These are phyloP conservation scores for Verticillium dahliae DNA, from an alignment of 2,329 filamentous ascomycete genomes.

Conservation along the genomic window DNA sequence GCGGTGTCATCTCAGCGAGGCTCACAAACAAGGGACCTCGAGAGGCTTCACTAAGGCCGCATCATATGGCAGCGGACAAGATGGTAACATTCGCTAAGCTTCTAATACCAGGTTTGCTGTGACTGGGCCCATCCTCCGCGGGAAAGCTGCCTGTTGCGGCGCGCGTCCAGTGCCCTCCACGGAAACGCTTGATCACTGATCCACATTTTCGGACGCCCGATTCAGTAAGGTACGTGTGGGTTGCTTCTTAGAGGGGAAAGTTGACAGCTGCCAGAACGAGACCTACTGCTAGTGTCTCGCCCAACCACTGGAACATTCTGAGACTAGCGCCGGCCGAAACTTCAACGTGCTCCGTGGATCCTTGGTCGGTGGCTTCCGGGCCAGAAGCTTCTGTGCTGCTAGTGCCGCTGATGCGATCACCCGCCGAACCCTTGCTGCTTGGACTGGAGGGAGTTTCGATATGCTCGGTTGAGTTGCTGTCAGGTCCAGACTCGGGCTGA, in stretches of 20 bases:
- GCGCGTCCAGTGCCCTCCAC: no score
- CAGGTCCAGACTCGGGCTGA: neutral
- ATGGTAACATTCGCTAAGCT: no score
- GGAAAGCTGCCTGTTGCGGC: no score
- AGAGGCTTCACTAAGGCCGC: no score
- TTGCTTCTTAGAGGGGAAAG: constrained; percentile 7
- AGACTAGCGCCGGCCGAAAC: neutral
- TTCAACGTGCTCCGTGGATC: neutral
- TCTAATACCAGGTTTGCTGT: no score
- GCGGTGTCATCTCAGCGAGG: no score
- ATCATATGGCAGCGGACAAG: no score
- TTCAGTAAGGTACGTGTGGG: no score
- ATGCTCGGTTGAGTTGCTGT: neutral
- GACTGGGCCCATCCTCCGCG: no score
- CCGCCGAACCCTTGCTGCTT: neutral
- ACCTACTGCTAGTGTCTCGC: neutral
- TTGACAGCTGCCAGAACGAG: neutral
- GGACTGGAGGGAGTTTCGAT: neutral
- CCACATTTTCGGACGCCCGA: no score
- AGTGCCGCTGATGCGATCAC: neutral
- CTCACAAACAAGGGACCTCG: no score
- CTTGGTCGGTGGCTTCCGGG: neutral
- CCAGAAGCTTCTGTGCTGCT: neutral
- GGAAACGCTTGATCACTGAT: no score
- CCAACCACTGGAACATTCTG: neutral